Conservation (phyloP, 768 basidiomycete genomes). For the Suillus decipiens region DNA sequence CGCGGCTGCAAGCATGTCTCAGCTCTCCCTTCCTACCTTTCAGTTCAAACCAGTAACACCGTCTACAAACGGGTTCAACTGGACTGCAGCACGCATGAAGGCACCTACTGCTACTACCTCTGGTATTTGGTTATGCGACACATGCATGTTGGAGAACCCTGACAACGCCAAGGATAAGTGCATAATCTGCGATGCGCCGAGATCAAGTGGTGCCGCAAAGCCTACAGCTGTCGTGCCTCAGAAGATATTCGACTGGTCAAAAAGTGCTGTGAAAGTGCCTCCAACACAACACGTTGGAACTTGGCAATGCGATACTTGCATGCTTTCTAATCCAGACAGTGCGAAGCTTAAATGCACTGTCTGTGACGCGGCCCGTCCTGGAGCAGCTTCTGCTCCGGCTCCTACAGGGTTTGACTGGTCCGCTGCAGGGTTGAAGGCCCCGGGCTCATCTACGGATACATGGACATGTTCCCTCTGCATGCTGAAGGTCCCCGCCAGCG, state of each 20-base stretch:
- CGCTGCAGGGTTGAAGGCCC: conserved; percentile 36
- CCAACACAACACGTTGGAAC: conserved; percentile 25
- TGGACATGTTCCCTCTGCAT: conserved; percentile 45
- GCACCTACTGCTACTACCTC: conserved; percentile 34
- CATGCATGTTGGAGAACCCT: conserved; percentile 48
- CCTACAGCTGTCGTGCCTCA: conserved; percentile 10
- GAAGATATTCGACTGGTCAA: conserved; percentile 39
- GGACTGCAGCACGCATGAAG: conserved; percentile 61
- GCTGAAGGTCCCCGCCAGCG: conserved; percentile 47
- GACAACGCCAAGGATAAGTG: conserved; percentile 44
- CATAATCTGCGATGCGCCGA: conserved; percentile 43
- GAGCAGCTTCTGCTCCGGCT: background rate
- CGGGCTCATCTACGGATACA: conserved; percentile 16
- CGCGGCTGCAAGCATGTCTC: conserved; percentile 41
- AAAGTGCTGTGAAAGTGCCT: conserved; percentile 36
- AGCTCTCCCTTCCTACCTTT: conserved; percentile 48
- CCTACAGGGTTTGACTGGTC: conserved; percentile 38
- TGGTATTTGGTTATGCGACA: conserved; percentile 56
- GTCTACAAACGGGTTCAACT: conserved; percentile 51
- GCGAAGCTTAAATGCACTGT: conserved; percentile 48
- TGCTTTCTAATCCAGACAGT: conserved; percentile 46
- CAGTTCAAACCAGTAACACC: conserved; percentile 32
- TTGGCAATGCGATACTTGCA: conserved; percentile 46
- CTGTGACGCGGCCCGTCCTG: conserved; percentile 47
- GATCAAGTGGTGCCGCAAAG: conserved; percentile 25